phyloP scores from a whole-genome alignment of 805 yeast species.

The Starmerella cellae region DNA sequence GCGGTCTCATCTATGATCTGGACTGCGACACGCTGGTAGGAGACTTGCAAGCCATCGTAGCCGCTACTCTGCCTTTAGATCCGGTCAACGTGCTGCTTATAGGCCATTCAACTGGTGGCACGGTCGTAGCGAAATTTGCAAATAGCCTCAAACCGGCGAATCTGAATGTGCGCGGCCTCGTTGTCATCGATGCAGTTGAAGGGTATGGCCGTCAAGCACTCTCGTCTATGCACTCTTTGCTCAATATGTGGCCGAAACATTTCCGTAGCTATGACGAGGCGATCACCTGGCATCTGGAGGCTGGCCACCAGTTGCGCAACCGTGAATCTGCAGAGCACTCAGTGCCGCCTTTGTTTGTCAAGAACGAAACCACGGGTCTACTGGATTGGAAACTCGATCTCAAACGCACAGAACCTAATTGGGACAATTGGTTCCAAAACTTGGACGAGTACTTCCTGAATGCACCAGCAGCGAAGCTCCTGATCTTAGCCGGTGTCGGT shows the following conservation, averaged over 20 bases:
- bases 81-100: slow-evolving; percentile 38
- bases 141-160: slow-evolving; percentile 2
- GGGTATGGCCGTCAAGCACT: slow-evolving; percentile 74
- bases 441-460: slow-evolving; percentile 44
- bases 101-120: slow-evolving; percentile 92
- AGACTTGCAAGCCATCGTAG: slow-evolving; percentile 40
- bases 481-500: slow-evolving; percentile 80
- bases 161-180: slow-evolving; percentile 46
- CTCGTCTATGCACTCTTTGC: slow-evolving; percentile 49
- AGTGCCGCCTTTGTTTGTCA: slow-evolving; percentile 53
- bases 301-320: slow-evolving; percentile 41
- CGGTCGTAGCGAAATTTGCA: slow-evolving; percentile 52
- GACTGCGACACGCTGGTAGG: slow-evolving; percentile 39
- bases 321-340: slow-evolving; percentile 54
- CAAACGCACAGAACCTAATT: slow-evolving; percentile 44
- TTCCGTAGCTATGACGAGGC: slow-evolving; percentile 48
- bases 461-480: slow-evolving; percentile 48
- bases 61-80: slow-evolving; percentile 30
- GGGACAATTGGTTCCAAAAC: slow-evolving; percentile 71
- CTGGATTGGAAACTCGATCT: slow-evolving; percentile 57
- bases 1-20: slow-evolving; percentile 30
- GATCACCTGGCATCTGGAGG: slow-evolving; percentile 64
- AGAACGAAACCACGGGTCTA: slow-evolving; percentile 21
- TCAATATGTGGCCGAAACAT: slow-evolving; percentile 47
- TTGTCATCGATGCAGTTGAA: slow-evolving; percentile 83